Base-by-base conservation (phyloP, 305 asterid species). In the Nicotiana rustica region DNA sequence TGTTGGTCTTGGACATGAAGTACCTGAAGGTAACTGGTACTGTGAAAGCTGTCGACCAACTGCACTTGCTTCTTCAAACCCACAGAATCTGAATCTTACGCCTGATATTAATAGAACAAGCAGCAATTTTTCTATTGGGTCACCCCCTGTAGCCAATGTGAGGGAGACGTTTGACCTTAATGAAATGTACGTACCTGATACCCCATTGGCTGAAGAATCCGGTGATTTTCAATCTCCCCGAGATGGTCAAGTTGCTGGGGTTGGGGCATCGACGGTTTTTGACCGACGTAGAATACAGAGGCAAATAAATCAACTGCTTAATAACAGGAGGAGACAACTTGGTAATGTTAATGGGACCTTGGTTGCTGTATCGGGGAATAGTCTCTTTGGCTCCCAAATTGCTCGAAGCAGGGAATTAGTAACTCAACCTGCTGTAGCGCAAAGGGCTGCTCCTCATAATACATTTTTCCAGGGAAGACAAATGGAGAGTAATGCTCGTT, bases 1-100 rank as follows among this genome's bases (percentile, higher is more conserved):
- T 85, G 98, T 94, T 31, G 97, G 98, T 83, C 93, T 94, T 55
- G 99, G 98, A 76, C 92, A 75, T 67, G 97, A 95, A 85, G 99
- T 95, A 61, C 99, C 99, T 49, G 99, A 95, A 17, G 99, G 97
- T 78, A 93, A 95, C 86, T 95, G 99, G 99, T 95, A 95, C 85
- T 95, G 98, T 83, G 97, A 94, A 49, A 97, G 93, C 84, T 95
- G 99, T 85, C 92, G 95, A 60, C 98, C 98, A 77, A 90, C 96
- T 56, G 93, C 90, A 67, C 90, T 91, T 81, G 95, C 87, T 85
- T 90, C 97, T 69, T 86, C 87, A 67, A 90, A 85, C 77, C 83
- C 87, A 33, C 95, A 87, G 69, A 81, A 87, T 85, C 78, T 86
- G 85, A 86, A 86, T 87, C 88, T 91, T 79, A 82, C 77, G 2